Base-by-base conservation (phyloP, 768 basidiomycete genomes). In the Tricholoma furcatifolium region DNA sequence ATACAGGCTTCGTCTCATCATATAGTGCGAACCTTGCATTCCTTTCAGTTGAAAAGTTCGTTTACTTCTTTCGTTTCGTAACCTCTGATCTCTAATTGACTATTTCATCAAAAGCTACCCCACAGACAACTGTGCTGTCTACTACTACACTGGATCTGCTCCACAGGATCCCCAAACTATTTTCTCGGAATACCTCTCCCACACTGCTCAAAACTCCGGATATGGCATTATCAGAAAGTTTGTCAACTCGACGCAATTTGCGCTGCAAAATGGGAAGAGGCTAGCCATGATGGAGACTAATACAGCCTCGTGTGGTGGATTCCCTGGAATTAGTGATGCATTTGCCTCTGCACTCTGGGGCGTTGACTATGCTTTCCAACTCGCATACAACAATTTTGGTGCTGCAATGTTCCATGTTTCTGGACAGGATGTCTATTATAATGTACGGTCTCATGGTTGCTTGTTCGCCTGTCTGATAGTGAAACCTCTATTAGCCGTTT, bases 241-340 rank as follows among this genome's bases (percentile, higher is more conserved):
- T 65, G 58, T 83, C 15, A 75, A 72, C 49, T 78, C 81, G 0
- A 74, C 81, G 0, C 56, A 55, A 44, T 72, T 73, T 12, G 81
- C 82, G 1, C 70, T 73, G 49, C 62, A 62, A 0, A 68, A 68
- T 27, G 64, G 66, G 1, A 76, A 79, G 56, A 74, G 74, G 18
- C 65, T 87, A 32, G 56, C 85, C 47, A 85, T 88, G 84, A 76
- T 87, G 56, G 87, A 89, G 66, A 86, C 83, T 8, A 87, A 87
- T 60, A 81, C 82, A 0, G 85, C 83, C 0, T 82, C 80, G 30
- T 87, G 85, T 65, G 84, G 84, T 65, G 85, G 85, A 34, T 86
- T 87, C 62, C 63, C 77, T 2, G 87, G 85, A 0, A 66, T 87
- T 23, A 80, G 77, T 47, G 80, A 87, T 58, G 75, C 76, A 11